Percentiles rank a stretch among this genome's conserved stretches.
Conservation (phyloP, 129 eudicot species). For the Silybum marianum region DNA sequence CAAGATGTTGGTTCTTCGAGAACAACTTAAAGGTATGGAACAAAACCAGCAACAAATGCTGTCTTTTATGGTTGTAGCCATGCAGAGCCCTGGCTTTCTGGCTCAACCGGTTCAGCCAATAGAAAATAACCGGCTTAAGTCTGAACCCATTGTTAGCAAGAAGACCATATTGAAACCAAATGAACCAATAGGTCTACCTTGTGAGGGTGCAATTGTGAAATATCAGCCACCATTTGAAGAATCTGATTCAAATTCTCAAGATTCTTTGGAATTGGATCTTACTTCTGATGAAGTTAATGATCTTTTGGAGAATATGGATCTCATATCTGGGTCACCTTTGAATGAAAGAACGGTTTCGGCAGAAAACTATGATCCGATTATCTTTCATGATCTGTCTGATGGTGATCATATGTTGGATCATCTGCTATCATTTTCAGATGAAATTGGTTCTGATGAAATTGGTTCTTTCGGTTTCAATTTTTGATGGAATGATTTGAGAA, state of each 20-base stretch:
- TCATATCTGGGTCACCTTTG: constrained; percentile 28
- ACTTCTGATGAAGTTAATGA: constrained; percentile 46
- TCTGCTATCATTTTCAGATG: constrained; percentile 37
- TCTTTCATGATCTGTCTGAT: constrained; percentile 49
- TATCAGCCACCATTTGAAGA: constrained; percentile 52
- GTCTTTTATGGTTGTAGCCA: constrained; percentile 87
- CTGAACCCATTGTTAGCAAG: constrained; percentile 44
- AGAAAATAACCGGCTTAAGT: constrained; percentile 45
- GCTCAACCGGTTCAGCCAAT: constrained; percentile 66
- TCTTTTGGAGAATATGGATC: constrained; percentile 41
- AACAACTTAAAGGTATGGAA: constrained; percentile 91
- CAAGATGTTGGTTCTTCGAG: constrained; percentile 57
- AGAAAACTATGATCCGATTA: constrained; percentile 37
- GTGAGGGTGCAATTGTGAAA: constrained; percentile 64
- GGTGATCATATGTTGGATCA: constrained; percentile 57
- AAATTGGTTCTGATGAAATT: not conserved
- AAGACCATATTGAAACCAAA: constrained; percentile 41
- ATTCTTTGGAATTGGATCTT: constrained; percentile 44
- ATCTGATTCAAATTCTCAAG: constrained; percentile 33
- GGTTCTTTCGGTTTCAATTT: constrained; percentile 17
- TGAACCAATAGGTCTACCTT: constrained; percentile 22
- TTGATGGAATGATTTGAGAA: constrained; percentile 35
- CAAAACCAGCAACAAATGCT: constrained; percentile 93
- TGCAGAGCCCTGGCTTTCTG: constrained; percentile 84
- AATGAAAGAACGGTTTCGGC: constrained; percentile 36